Percentiles rank a stretch among this genome's conserved stretches.
phyloP scores from a whole-genome alignment of 2,329 filamentous ascomycete genomes.

The Aspergillus oerlinghausenensis region DNA sequence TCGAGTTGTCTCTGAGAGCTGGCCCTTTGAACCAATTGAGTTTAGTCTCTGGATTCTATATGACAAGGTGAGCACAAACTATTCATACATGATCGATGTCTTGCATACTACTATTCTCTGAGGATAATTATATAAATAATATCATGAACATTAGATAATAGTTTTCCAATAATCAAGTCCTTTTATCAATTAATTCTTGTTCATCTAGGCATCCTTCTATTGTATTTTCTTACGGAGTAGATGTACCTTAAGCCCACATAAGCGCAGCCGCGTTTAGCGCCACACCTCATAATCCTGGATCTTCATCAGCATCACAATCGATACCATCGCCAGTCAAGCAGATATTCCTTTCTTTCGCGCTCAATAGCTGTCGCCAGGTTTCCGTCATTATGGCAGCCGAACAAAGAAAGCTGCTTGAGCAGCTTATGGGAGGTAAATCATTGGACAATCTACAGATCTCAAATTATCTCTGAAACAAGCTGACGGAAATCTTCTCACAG shows the following conservation, averaged over 20 bases:
- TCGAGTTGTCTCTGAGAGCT: neutral
- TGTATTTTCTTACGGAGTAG: neutral
- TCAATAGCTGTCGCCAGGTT: constrained; percentile 1
- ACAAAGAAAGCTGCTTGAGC: constrained; percentile 97
- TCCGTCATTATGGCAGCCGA: constrained; percentile 74
- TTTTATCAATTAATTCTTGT: neutral
- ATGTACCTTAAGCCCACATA: constrained; percentile 7
- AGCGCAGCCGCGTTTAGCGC: constrained; percentile 26
- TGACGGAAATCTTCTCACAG: constrained; percentile 27
- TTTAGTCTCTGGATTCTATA: neutral
- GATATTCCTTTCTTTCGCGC: neutral
- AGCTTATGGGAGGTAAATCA: constrained; percentile 61
- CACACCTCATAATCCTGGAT: constrained; percentile 12
- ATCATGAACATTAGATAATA: neutral
- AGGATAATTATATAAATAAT: neutral
- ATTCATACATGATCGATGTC: neutral
- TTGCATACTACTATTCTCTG: neutral
- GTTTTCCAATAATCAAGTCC: neutral
- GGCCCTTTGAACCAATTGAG: neutral
- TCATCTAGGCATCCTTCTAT: neutral
- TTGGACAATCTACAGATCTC: constrained; percentile 5
- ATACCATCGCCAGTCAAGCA: neutral
- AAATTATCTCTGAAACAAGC: constrained; percentile 9
- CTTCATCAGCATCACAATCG: neutral
- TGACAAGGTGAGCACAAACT: neutral